Conservation (phyloP, 345 rosid species). For the Lepidium sativum region DNA sequence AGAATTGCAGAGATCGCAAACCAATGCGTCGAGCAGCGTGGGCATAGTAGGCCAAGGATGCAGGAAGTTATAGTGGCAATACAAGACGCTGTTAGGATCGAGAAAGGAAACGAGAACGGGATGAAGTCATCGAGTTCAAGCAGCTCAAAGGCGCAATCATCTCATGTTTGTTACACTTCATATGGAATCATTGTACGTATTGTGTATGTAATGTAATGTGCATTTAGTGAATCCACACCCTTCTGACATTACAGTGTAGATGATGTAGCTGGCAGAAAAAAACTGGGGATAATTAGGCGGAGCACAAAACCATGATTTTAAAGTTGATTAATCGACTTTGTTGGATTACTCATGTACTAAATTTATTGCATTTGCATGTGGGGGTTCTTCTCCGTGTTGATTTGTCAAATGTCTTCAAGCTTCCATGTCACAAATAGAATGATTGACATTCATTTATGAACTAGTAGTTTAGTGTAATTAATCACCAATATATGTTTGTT, state of each 20-base stretch:
- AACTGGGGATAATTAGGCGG: not conserved
- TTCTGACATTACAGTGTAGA: not conserved
- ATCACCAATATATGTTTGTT: no score
- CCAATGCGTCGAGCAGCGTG: slow-evolving; percentile 76
- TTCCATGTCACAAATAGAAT: no score
- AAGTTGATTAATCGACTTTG: not conserved
- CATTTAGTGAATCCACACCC: not conserved
- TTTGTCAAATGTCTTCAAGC: no score
- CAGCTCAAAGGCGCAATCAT: slow-evolving; percentile 55
- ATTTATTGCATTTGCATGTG: no score
- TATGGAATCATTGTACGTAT: not conserved
- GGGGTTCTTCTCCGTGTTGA: no score
- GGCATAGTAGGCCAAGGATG: slow-evolving; percentile 70
- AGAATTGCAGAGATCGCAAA: slow-evolving; percentile 78
- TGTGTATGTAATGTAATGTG: not conserved
- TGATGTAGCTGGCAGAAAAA: not conserved
- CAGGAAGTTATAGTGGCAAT: slow-evolving; percentile 73
- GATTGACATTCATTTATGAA: no score
- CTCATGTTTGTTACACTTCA: slow-evolving; percentile 14
- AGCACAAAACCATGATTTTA: not conserved
- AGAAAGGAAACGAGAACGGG: slow-evolving; percentile 43
- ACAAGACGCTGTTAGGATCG: slow-evolving; percentile 83
- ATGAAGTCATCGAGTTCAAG: slow-evolving; percentile 26
- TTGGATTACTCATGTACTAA: not conserved
- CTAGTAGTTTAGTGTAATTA: no score